Evolutionary conservation across 371 early-diverging fungal species (phyloP).

Genomic region (Syncephalastrum racemosum): DNA sequence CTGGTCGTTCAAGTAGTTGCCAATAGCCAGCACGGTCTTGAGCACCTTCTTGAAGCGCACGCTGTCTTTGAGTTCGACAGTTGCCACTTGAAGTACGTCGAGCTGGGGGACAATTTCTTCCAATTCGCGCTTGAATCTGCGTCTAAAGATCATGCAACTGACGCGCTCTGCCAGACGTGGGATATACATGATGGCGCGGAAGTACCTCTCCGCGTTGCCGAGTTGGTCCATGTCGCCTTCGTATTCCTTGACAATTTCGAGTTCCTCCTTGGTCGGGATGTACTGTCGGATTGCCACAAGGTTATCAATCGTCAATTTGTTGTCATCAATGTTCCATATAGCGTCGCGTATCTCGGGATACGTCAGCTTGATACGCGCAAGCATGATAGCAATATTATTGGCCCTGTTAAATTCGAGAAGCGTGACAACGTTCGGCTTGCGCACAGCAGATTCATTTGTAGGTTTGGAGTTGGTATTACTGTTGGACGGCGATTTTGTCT

Average conservation of each 20-base stretch:
- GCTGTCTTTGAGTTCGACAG: conserved; percentile 31
- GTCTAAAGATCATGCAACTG: conserved; percentile 72
- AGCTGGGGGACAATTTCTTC: conserved; percentile 58
- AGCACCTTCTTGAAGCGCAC: conserved; percentile 55
- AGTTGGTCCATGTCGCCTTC: conserved; percentile 64
- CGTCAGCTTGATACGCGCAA: conserved; percentile 66
- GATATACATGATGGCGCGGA: conserved; percentile 64
- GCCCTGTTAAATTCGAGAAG: conserved; percentile 61
- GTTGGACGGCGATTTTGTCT: conserved; percentile 9
- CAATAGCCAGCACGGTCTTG: conserved; percentile 72
- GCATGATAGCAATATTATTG: conserved; percentile 69
- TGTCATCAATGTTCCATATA: conserved; percentile 67
- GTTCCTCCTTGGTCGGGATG: conserved; percentile 65
- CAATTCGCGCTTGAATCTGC: conserved; percentile 69
- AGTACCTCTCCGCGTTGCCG: conserved; percentile 70
- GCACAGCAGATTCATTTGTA: conserved; percentile 5
- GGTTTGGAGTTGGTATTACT: background rate
- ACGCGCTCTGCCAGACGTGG: conserved; percentile 71
- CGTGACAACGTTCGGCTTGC: conserved; percentile 46
- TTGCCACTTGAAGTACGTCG: conserved; percentile 32
- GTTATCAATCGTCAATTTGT: conserved; percentile 55
- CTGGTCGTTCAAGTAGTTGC: conserved; percentile 80
- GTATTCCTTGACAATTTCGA: conserved; percentile 65
- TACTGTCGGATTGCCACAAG: conserved; percentile 58
- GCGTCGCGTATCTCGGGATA: conserved; percentile 69